These are phyloP conservation scores for Sanghuangporus weigelae DNA, from an alignment of 1,284 basidiomycete genomes.

Conservation along the genomic window DNA sequence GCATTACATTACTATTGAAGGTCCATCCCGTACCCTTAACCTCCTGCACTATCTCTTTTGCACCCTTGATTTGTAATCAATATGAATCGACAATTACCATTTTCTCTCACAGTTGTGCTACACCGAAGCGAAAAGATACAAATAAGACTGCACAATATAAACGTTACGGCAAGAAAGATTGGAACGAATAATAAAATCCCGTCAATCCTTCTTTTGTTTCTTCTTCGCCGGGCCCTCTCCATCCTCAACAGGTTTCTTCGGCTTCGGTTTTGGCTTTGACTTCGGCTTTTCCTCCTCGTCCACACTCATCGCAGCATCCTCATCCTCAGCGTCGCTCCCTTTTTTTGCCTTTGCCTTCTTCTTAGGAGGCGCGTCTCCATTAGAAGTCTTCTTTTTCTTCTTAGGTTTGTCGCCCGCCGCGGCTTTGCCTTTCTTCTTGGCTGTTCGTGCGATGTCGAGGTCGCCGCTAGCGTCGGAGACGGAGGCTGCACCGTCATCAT, in stretches of 20 bases:
- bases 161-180: not conserved
- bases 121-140: no score
- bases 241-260: conserved; percentile 38
- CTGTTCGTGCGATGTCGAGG: conserved; percentile 49
- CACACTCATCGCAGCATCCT: conserved; percentile 30
- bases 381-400: conserved; percentile 32
- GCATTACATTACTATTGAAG: no score
- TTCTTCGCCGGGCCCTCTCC: conserved; percentile 65
- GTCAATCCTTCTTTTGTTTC: conserved; percentile 47
- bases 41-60: no score
- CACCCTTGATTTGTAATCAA: no score
- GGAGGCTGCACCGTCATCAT: conserved; percentile 67
- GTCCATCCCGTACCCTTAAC: no score
- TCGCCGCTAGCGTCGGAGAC: conserved; percentile 79
- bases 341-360: not conserved
- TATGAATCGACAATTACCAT: no score
- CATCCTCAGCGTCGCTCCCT: conserved; percentile 29
- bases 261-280: conserved; percentile 39
- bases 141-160: no score
- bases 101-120: no score
- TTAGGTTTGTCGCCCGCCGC: conserved; percentile 32
- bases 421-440: conserved; percentile 32
- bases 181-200: not conserved
- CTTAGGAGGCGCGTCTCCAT: conserved; percentile 17
- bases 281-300: conserved; percentile 37